Conservation (phyloP, 495 filamentous ascomycete genomes). For the Hyaloscypha bicolor region DNA sequence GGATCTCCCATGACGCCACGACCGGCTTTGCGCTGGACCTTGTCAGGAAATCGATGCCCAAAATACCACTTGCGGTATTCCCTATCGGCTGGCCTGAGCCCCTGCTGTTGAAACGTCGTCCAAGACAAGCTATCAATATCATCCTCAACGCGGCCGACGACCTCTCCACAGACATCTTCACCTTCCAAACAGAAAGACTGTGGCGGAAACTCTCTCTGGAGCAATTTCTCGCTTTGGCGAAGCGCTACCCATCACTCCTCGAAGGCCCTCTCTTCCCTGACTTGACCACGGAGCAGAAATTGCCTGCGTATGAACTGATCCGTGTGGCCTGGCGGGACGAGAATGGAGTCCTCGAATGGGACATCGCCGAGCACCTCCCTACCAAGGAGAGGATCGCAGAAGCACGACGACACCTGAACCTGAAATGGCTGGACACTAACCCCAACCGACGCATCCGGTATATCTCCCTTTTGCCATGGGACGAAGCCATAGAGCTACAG, state of each 20-base stretch:
- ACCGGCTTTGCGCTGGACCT: not conserved
- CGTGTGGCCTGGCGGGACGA: constrained; percentile 7
- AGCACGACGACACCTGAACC: constrained; percentile 17
- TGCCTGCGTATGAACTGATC: constrained; percentile 22
- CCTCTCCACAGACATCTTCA: constrained; percentile 3
- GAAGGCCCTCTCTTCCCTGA: constrained; percentile 3
- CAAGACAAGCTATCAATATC: constrained; percentile 29
- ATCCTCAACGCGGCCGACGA: constrained; percentile 7
- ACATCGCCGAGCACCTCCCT: constrained; percentile 14
- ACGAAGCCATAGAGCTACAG: constrained; percentile 16
- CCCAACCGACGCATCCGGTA: constrained; percentile 3
- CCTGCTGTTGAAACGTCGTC: not conserved
- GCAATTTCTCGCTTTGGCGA: constrained; percentile 23
- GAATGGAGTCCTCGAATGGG: not conserved
- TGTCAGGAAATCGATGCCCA: not conserved
- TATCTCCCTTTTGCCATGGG: constrained; percentile 15
- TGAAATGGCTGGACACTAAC: constrained; percentile 1
- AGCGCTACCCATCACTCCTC: constrained; percentile 20
- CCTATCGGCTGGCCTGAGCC: not conserved
- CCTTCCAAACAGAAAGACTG: constrained; percentile 19
- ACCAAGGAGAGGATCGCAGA: constrained; percentile 5
- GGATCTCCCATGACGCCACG: not conserved
- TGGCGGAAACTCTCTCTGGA: constrained; percentile 21
- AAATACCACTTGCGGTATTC: constrained; percentile 1
- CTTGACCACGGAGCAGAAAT: constrained; percentile 17